Conservation (phyloP, 2,329 filamentous ascomycete genomes). For the Ophiobolus disseminans region DNA sequence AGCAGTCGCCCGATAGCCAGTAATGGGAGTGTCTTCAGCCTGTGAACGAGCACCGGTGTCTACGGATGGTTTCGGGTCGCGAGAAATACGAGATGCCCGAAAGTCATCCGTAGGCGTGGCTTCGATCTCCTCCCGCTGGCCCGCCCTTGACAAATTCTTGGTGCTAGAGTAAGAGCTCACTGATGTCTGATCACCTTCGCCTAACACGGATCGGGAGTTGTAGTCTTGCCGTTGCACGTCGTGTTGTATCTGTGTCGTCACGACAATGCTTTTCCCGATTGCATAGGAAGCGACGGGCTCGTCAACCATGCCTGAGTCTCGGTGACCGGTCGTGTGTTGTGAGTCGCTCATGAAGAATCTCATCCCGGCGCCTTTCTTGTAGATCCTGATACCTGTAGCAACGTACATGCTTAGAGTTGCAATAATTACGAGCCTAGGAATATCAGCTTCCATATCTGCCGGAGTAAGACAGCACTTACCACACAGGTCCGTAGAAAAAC, state of each 20-base stretch:
- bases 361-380: constrained; percentile 67
- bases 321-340: constrained; percentile 4
- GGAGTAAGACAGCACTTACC: constrained; percentile 54
- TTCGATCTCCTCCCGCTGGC: neutral
- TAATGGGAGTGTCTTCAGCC: neutral
- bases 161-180: constrained; percentile 42
- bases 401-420: constrained; percentile 71
- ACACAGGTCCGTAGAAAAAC: constrained; percentile 76
- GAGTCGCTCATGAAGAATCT: constrained; percentile 25
- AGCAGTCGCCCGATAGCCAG: constrained; percentile 14
- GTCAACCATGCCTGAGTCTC: neutral
- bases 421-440: constrained; percentile 60
- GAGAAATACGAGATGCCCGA: neutral
- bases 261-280: constrained; percentile 50
- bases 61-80: neutral
- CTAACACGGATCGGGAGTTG: constrained; percentile 7
- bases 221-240: constrained; percentile 57
- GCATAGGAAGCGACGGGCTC: constrained; percentile 53
- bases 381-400: constrained; percentile 71
- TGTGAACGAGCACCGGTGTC: neutral
- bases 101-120: neutral
- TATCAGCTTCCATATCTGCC: constrained; percentile 12
- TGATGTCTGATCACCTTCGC: constrained; percentile 26
- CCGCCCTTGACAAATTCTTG: constrained; percentile 8
- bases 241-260: constrained; percentile 69